Base-by-base conservation (phyloP, 2,329 filamentous ascomycete genomes). In the Apiospora arundinis region DNA sequence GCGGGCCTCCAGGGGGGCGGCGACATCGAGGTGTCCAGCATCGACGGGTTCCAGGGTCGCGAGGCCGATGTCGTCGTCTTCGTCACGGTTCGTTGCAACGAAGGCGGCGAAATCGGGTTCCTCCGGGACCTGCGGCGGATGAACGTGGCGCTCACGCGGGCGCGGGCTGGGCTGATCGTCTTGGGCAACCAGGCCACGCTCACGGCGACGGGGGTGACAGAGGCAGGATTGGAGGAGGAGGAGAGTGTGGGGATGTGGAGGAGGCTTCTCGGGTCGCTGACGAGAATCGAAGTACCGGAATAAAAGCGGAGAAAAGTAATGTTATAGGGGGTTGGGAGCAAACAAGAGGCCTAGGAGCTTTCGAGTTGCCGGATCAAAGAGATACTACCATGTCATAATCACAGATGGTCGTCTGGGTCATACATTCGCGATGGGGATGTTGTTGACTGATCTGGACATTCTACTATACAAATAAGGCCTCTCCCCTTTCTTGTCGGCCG, bases 61-160 rank as follows among this genome's bases (percentile, higher is more conserved):
- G 83, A 84, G 75, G 82, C 83, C 1, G 84, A 85, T 66, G 76
- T 85, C 44, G 75, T 85, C 2, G 77, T 86, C 7, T 84, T 82
- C 71, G 80, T 83, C 7, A 83, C 82, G 1, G 82, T 84, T 7
- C 76, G 83, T 11, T 84, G 81, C 72, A 85, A 85, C 73, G 76
- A 78, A 16, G 75, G 77, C 67, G 56, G 72, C 5, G 77, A 84
- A 11, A 80, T 84, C 71, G 83, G 84, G 0, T 83, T 85, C 69
- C 71, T 85, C 70, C 81, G 79, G 48, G 82, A 85, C 71, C 74
- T 81, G 75, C 77, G 82, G 16, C 73, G 82, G 42, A 75, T 85
- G 71, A 84, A 85, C 71, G 82, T 84, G 37, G 82, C 80, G 6
- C 74, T 84, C 72, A 84, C 81, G 11, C 76, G 82, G 60, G 82